Percentiles rank a stretch among this genome's conserved stretches.
Conservation (phyloP, 2,329 filamentous ascomycete species). For the Penicillium frequentans region DNA sequence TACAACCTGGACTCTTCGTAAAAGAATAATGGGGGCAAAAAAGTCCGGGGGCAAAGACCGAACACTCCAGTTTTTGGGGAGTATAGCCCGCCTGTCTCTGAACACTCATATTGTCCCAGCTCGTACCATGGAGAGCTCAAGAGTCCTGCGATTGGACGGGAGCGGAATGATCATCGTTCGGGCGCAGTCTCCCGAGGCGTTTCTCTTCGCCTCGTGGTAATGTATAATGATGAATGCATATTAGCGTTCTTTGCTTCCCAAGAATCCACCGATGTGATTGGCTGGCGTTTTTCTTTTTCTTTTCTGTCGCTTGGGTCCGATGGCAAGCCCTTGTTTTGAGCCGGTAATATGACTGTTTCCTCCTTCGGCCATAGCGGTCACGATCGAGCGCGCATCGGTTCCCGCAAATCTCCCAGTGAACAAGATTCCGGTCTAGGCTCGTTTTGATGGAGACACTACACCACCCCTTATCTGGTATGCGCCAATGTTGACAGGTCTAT, state of each 20-base stretch:
- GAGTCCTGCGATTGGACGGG: neutral
- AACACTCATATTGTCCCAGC: neutral
- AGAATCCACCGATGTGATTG: neutral
- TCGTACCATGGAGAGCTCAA: neutral
- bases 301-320: neutral
- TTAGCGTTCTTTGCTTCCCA: neutral
- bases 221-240: neutral
- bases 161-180: neutral
- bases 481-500: slow-evolving; percentile 4
- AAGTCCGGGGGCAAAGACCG: neutral
- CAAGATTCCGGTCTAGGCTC: slow-evolving; percentile 3
- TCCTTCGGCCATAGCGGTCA: slow-evolving; percentile 2
- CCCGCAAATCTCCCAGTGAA: slow-evolving; percentile 2
- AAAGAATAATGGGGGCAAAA: neutral
- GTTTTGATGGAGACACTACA: slow-evolving; percentile 2
- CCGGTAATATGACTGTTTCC: neutral
- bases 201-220: neutral
- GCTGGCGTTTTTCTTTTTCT: neutral
- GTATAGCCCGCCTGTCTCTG: neutral
- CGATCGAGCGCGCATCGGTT: neutral
- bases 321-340: neutral
- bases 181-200: neutral
- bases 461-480: slow-evolving; percentile 2
- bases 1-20: neutral
- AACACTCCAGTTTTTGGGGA: neutral